Evolutionary conservation across 1,139 yeast species (phyloP), one percentile per base, ranked within the genome.

Genomic region (Sugiyamaella sp.): DNA sequence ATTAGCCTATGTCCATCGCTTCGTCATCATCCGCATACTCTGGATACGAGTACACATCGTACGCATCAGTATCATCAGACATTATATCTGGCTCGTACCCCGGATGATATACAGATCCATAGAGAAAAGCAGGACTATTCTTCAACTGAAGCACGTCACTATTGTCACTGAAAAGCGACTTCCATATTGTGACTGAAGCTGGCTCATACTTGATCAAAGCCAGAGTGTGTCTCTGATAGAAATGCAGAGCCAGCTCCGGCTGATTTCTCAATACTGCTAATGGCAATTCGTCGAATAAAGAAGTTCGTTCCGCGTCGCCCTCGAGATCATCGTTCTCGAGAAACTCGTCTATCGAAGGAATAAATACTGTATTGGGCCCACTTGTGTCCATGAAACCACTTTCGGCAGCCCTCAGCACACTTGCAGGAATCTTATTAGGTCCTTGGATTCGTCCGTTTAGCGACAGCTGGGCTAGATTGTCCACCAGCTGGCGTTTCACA

Each of bases 261-360:
- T 47, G 41, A 10, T 51, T 45, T 12, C 14, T 42, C 27, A 53
- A 45, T 19, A 62, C 44, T 3, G 57, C 24, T 3, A 38, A 16
- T 9, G 64, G 64, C 29, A 63, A 56, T 39, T 50, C 55, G 44
- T 61, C 57, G 45, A 60, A 54, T 35, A 56, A 54, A 40, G 16
- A 22, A 32, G 16, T 43, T 38, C n/a, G 24, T 19, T 17, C 25
- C 4, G 4, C 33, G 10, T 55, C 59, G 1, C 39, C 57, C n/a
- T 49, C 49, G 16, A 55, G 57, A 21, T 44, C 53, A 9, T 62
- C 63, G 2, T 53, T 55, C 4, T 46, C 52, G 17, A 61, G 49
- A 49, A 62, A 63, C 25, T 53, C 58, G 49, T 64, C 67, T 27
- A 64, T 60, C 3, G 65, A 62, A 1, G 64, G 61, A 44, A 64